Evolutionary conservation across 805 yeast species (phyloP), one percentile per base, ranked within the genome.

Genomic region (Candida orba): DNA sequence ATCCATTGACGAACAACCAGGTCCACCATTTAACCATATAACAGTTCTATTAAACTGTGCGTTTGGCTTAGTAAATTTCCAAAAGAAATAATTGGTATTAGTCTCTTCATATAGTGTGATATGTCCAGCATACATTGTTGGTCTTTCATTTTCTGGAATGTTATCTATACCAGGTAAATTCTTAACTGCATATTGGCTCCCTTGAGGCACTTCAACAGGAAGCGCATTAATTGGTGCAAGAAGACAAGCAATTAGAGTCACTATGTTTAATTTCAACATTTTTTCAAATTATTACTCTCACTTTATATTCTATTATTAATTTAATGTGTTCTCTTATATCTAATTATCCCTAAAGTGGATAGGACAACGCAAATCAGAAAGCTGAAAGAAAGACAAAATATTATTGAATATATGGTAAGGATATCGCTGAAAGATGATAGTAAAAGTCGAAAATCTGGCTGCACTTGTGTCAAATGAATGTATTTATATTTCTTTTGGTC

Each of bases 1-100:
- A 64, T 93, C 99, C 93, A 91, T 79, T 0, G 97, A 89, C 2
- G 96, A 89, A 62, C 99, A 93, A 0, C 99, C 99, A 0, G 99
- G 99, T 0, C 99, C 99, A 34, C 99, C 99, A 61, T 93, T 93
- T 20, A 93, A 71, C 98, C 99, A 93, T 43, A 93, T 72, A 8
- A 84, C 72, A 20, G 84, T 70, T 49, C 71, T 72, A 51, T 71
- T 50, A 45, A 48, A 47, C 18, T 48, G 41, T 3, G 51, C 29
- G 8, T 47, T 32, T n/a, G 45, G 45, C 33, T 56, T 52, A 10
- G 39, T 23, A 44, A 57, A 58, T 40, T 51, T 54, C 62, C 62
- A 58, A 43, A 58, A 58, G 52, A 58, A 58, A 45, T 51, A 54
- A 35, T 46, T 50, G 9, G 59, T 56, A 2, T 51, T 49, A 3